phyloP scores from a whole-genome alignment of 1,284 basidiomycete species.

The Cryptococcus sp. region DNA sequence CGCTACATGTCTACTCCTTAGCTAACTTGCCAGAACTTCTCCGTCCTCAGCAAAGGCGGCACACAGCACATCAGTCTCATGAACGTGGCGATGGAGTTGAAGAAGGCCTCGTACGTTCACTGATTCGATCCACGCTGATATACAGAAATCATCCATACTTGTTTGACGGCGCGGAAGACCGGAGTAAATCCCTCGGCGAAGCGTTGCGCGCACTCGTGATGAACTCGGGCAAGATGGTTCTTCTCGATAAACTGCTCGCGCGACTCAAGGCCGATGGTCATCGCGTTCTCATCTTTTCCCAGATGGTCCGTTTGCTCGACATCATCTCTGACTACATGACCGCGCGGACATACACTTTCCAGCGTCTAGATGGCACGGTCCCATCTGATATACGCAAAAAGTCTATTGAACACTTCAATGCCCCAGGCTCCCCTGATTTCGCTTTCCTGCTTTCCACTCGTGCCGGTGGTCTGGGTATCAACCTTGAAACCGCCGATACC shows the following conservation, averaged over 20 bases:
- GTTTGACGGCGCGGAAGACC: conserved; percentile 91
- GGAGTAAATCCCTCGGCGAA: conserved; percentile 67
- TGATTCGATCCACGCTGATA: conserved; percentile 8
- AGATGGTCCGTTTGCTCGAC: conserved; percentile 99
- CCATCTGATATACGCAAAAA: conserved; percentile 80
- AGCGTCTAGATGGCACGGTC: conserved; percentile 74
- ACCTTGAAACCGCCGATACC: conserved; percentile 95
- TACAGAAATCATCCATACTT: conserved; percentile 87
- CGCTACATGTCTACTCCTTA: conserved; percentile 8
- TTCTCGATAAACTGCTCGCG: conserved; percentile 89
- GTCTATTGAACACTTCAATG: conserved; percentile 76
- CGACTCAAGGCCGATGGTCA: conserved; percentile 89
- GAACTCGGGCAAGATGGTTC: conserved; percentile 97
- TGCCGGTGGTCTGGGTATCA: conserved; percentile 97
- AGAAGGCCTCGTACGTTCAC: conserved; percentile 72
- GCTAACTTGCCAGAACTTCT: conserved; percentile 70
- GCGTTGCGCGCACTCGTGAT: conserved; percentile 93
- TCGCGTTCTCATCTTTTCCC: conserved; percentile 96
- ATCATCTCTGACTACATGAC: conserved; percentile 97
- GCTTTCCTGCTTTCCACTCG: conserved; percentile 90
- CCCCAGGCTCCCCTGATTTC: conserved; percentile 70
- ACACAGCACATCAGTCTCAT: conserved; percentile 85
- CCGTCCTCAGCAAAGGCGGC: conserved; percentile 85
- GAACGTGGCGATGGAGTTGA: conserved; percentile 95
- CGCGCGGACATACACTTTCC: conserved; percentile 80